phyloP scores from a whole-genome alignment of 306 rosid species.

The Medicago arabica region DNA sequence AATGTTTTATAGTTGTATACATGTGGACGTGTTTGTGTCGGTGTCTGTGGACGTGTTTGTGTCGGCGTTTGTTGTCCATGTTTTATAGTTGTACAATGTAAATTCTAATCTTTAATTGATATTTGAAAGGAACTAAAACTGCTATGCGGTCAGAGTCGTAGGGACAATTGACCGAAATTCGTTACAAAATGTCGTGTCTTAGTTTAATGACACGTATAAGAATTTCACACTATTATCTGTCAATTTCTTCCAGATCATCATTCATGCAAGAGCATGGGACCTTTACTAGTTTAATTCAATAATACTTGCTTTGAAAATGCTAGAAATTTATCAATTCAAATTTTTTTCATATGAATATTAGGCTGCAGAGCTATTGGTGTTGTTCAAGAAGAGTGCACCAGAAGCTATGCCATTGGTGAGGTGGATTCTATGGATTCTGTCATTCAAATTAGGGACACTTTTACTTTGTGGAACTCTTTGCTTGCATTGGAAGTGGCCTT shows the following conservation, averaged over 20 bases:
- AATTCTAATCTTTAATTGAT: too few species aligned
- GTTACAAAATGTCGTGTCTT: neutral
- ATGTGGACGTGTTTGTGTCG: too few species aligned
- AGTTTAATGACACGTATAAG: neutral
- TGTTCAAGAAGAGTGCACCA: constrained; percentile 55
- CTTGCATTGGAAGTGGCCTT: constrained; percentile 78
- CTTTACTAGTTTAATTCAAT: neutral
- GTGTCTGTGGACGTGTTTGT: too few species aligned
- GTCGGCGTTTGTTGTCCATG: too few species aligned
- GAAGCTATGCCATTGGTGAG: constrained; percentile 53
- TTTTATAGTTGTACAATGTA: neutral
- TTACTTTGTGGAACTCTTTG: constrained; percentile 69
- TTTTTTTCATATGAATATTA: constrained; percentile 37
- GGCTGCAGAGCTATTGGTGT: constrained; percentile 70
- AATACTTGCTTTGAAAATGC: neutral
- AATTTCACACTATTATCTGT: neutral
- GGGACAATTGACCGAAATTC: too few species aligned
- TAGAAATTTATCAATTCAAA: neutral
- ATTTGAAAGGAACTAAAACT: too few species aligned
- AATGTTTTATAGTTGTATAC: neutral
- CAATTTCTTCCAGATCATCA: neutral
- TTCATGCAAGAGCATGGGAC: neutral
- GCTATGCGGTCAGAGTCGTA: too few species aligned
- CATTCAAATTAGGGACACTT: constrained; percentile 74
- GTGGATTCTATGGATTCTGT: constrained; percentile 55